These are phyloP conservation scores for Dothistroma pini DNA, from an alignment of 2,329 filamentous ascomycete species.

Conservation along the genomic window DNA sequence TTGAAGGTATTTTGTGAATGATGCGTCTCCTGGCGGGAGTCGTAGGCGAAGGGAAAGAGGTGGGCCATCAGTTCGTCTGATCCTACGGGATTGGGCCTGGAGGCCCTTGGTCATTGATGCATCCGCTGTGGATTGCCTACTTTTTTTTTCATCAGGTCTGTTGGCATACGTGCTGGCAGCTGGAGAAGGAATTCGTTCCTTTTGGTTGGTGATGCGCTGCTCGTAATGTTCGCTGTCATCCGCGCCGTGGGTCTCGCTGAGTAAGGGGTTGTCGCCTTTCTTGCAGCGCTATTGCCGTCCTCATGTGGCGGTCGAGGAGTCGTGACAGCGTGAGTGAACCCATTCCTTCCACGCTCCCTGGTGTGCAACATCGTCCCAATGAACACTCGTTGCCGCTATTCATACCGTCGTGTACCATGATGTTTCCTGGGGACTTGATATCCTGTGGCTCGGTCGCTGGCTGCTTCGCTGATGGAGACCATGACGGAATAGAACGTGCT, in stretches of 20 bases:
- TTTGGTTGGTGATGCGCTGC: neutral
- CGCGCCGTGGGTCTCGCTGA: no score
- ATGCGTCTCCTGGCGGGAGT: neutral
- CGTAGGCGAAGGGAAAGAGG: neutral
- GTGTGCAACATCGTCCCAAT: no score
- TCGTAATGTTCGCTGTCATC: neutral
- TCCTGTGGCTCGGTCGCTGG: no score
- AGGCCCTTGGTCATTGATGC: neutral
- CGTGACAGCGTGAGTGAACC: neutral
- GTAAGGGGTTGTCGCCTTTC: no score
- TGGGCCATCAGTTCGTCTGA: neutral
- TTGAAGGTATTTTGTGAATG: neutral
- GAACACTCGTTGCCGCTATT: no score
- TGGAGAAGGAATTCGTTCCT: neutral
- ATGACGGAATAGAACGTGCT: no score
- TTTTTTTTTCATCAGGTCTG: neutral
- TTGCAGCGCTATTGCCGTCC: no score
- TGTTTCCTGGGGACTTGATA: no score
- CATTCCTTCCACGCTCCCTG: no score
- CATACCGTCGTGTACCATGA: no score
- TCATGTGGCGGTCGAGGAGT: neutral
- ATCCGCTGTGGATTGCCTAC: neutral
- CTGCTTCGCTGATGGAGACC: no score
- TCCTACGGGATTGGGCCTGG: neutral
- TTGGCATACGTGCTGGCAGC: neutral